Evolutionary conservation across 345 rosid genomes (phyloP).

Genomic region (Linum usitatissimum): DNA sequence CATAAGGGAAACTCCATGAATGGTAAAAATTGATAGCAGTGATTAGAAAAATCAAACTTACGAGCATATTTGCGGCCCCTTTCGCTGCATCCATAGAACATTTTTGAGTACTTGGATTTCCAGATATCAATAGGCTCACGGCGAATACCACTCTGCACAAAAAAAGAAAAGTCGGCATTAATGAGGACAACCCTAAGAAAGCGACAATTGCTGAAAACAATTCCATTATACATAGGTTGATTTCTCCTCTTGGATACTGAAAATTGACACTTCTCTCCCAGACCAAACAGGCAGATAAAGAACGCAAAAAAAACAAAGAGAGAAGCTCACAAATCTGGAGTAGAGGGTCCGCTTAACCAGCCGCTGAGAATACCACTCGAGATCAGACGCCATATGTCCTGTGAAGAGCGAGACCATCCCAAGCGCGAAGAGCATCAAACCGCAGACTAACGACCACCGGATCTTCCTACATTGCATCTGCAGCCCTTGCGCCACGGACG

Average conservation of each 20-base stretch:
- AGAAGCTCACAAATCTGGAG: slow-evolving; percentile 39
- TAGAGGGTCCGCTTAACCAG: slow-evolving; percentile 46
- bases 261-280: background rate
- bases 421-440: slow-evolving; percentile 72
- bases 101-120: slow-evolving; percentile 60
- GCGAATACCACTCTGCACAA: slow-evolving; percentile 40
- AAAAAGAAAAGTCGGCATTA: background rate
- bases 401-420: slow-evolving; percentile 90
- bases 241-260: background rate
- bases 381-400: slow-evolving; percentile 89
- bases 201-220: background rate
- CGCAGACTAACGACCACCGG: slow-evolving; percentile 49
- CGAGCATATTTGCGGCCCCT: slow-evolving; percentile 58
- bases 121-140: slow-evolving; percentile 65
- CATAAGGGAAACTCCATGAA: background rate
- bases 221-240: background rate
- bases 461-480: slow-evolving; percentile 17
- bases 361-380: slow-evolving; percentile 91
- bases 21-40: background rate
- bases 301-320: background rate
- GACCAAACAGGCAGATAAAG: background rate
- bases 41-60: slow-evolving; percentile 25
- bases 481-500: slow-evolving; percentile 14
- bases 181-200: background rate
- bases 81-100: slow-evolving; percentile 71